Percentiles rank a stretch among this genome's conserved stretches.
Evolutionary conservation across 139 green algal species (phyloP).

Genomic region (Coelastrella sp.): DNA sequence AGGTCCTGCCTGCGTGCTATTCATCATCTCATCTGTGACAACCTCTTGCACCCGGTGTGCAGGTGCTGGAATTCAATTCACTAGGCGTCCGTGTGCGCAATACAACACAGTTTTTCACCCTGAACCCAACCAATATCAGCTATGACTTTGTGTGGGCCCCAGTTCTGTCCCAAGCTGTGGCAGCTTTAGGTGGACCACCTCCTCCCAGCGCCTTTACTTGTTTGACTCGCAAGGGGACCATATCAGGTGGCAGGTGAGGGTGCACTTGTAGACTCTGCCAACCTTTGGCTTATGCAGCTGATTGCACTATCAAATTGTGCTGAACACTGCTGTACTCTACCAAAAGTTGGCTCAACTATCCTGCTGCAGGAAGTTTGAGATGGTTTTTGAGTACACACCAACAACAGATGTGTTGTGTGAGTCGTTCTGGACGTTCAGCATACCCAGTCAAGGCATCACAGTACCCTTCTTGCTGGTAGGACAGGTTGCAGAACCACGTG

Average conservation of each 20-base stretch:
- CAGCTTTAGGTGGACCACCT: slow-evolving; percentile 27
- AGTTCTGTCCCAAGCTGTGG: slow-evolving; percentile 11
- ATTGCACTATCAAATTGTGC: background rate
- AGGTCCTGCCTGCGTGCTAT: too few relatives aligned
- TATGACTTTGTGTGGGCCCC: slow-evolving; percentile 85
- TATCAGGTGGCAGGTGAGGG: slow-evolving; percentile 43
- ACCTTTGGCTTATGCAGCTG: too few relatives aligned
- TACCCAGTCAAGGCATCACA: slow-evolving; percentile 74
- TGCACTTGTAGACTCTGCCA: too few relatives aligned
- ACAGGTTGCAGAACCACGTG: slow-evolving; percentile 73
- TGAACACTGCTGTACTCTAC: too few relatives aligned
- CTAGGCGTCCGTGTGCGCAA: slow-evolving; percentile 78
- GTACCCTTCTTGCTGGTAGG: slow-evolving; percentile 83
- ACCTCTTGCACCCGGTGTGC: background rate
- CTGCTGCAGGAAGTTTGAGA: slow-evolving; percentile 75
- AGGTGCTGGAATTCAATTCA: slow-evolving; percentile 79
- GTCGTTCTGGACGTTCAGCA: slow-evolving; percentile 82
- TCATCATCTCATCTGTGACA: background rate
- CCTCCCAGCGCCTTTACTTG: slow-evolving; percentile 47
- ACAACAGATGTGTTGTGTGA: slow-evolving; percentile 65
- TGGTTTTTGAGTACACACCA: slow-evolving; percentile 86
- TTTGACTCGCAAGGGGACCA: slow-evolving; percentile 34
- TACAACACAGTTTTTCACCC: slow-evolving; percentile 82
- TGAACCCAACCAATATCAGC: slow-evolving; percentile 84
- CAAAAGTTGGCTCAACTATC: too few relatives aligned